A percentile compares a stretch with the other conserved stretches of the same genome.
phyloP scores from a whole-genome alignment of 306 rosid genomes.

The Prunus padus region DNA sequence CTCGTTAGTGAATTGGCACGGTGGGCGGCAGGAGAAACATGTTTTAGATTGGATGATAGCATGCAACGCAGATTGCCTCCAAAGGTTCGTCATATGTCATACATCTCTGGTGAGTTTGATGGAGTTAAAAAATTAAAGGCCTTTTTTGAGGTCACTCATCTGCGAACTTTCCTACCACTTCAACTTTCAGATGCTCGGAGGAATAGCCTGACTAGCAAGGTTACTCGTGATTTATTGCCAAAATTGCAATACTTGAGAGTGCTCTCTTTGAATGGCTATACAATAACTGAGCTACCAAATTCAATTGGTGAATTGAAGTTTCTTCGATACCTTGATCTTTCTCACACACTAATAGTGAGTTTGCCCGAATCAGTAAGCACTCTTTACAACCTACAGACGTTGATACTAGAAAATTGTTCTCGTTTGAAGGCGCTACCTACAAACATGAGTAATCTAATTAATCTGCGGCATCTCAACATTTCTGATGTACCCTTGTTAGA shows the following conservation, averaged over 20 bases:
- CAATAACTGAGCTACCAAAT: neutral
- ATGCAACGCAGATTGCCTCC: neutral
- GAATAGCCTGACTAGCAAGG: neutral
- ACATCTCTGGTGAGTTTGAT: accelerated
- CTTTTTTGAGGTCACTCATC: neutral
- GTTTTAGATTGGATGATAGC: neutral
- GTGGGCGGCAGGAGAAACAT: neutral
- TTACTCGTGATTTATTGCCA: neutral
- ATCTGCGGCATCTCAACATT: neutral
- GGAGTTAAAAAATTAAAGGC: neutral
- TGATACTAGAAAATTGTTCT: neutral
- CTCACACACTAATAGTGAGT: neutral
- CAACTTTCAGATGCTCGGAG: too few relatives aligned
- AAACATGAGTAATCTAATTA: neutral
- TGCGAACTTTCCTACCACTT: conserved; percentile 16
- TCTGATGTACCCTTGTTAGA: neutral
- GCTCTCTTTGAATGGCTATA: neutral
- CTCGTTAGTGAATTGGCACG: conserved; percentile 38
- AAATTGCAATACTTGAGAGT: conserved; percentile 1
- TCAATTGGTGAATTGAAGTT: conserved; percentile 1
- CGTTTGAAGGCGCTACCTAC: neutral
- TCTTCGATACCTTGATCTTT: conserved; percentile 2
- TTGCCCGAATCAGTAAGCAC: conserved; percentile 1
- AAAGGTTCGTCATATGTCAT: conserved; percentile 31
- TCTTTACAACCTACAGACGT: conserved; percentile 2